Base-by-base conservation (phyloP, 164 flowering plant genomes). In the Dillenia suffruticosa region DNA sequence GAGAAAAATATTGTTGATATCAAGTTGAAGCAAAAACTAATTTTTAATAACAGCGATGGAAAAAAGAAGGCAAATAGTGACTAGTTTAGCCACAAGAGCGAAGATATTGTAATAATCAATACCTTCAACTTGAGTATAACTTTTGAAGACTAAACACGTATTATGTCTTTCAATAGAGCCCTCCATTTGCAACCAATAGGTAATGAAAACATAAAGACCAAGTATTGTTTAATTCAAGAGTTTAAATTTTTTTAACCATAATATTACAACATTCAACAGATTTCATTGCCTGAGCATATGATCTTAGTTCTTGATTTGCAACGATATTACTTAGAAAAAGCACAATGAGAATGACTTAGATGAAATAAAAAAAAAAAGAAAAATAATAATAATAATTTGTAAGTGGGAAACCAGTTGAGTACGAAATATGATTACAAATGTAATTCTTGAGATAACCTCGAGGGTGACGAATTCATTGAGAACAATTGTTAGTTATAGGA, bases 131-230 rank as follows among this genome's bases (percentile, higher is more conserved):
- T 54, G 56, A 14, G 2, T 54, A 54, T 3, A 22, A 22, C 56
- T 43, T 13, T 54, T 54, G 43, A 43, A 32, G 5, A 54, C 56
- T 2, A 54, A 14, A 14, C 56, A 10, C 11, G 58, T 46, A 3
- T 55, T 55, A 12, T 32, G 24, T 8, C 58, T 15, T 13, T 55
- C 58, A 12, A 55, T 32, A 4, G 46, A 14, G 19, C 58, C 58
- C 26, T 55, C 58, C 58, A 55, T 14, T 55, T 55, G 5, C 58
- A 55, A 1, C 58, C 58, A 55, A 55, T 55, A 12, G 45, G 14
- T 12, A 12, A 5, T 12, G 43, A 55, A 46, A 40, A 12, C 8
- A 4, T 2, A 55, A 5, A 16, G n/a, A 26, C 58, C 58, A 55
- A 26, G 46, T 55, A 3, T 40, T 8, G 15, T 55, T 54, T 1